phyloP scores from a whole-genome alignment of 2,329 filamentous ascomycete species.

The Cladosporium sp. region DNA sequence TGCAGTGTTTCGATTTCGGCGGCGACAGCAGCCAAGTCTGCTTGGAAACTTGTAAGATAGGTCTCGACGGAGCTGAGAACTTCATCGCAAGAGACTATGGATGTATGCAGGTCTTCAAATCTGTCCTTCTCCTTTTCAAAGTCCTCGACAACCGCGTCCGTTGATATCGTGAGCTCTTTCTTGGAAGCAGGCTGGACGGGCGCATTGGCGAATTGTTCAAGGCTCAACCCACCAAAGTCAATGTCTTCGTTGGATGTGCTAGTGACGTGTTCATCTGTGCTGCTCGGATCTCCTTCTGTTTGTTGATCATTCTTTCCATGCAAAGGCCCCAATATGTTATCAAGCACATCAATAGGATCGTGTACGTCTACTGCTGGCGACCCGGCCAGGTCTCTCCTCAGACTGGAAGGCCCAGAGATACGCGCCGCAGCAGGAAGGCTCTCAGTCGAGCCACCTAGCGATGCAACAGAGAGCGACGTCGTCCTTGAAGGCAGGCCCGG shows the following conservation, averaged over 20 bases:
- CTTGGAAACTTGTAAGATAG: conserved; percentile 89
- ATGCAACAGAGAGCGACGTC: conserved; percentile 76
- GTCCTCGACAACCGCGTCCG: conserved; percentile 50
- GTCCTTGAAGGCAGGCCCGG: conserved; percentile 69
- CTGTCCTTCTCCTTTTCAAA: conserved; percentile 74
- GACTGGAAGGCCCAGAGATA: conserved; percentile 66
- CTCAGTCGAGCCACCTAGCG: conserved; percentile 71
- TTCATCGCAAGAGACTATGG: conserved; percentile 87
- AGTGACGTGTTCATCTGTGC: conserved; percentile 41
- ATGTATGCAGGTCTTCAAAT: conserved; percentile 87
- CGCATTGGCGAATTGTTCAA: conserved; percentile 67
- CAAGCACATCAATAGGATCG: conserved; percentile 72
- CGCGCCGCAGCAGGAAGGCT: conserved; percentile 70
- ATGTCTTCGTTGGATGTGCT: conserved; percentile 62
- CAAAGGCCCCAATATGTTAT: conserved; percentile 55
- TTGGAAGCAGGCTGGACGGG: conserved; percentile 33
- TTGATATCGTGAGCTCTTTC: conserved; percentile 25
- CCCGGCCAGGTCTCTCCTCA: conserved; percentile 60
- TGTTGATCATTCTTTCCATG: not conserved
- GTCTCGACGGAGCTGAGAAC: conserved; percentile 90
- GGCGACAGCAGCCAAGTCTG: conserved; percentile 87
- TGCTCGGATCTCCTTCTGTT: too few species aligned
- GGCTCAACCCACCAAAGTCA: conserved; percentile 75
- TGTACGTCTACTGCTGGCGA: conserved; percentile 58
- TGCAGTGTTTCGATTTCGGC: conserved; percentile 94